Percentiles rank a stretch among this genome's conserved stretches.
These are phyloP conservation scores for Penicillium goetzii DNA, from an alignment of 495 filamentous ascomycete genomes.

Conservation along the genomic window DNA sequence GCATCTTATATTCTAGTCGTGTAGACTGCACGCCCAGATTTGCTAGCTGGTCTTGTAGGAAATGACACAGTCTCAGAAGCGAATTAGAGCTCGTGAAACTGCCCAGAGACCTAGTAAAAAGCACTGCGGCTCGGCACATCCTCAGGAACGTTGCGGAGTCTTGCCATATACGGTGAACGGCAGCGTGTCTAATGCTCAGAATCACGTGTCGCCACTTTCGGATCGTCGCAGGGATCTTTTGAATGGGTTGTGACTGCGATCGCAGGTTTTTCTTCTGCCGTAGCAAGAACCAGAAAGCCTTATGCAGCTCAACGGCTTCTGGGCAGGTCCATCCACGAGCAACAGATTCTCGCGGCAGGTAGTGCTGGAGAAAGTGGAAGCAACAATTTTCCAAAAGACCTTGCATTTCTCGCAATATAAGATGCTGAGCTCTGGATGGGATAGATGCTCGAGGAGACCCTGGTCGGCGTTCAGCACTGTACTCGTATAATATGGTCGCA, in stretches of 20 bases:
- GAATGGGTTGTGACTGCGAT: constrained; percentile 2
- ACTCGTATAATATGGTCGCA: no score
- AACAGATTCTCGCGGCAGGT: background rate
- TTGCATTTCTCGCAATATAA: constrained; percentile 5
- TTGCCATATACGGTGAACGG: background rate
- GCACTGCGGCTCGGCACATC: constrained; percentile 4
- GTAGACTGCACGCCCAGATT: background rate
- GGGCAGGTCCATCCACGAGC: background rate
- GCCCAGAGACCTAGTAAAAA: constrained; percentile 1
- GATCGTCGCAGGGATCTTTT: background rate
- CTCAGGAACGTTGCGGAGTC: background rate
- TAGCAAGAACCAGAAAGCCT: constrained; percentile 4
- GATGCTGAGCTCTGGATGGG: background rate
- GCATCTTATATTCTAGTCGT: background rate
- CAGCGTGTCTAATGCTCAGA: constrained; percentile 2
- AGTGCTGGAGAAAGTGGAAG: constrained; percentile 2
- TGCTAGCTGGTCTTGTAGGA: constrained; percentile 4
- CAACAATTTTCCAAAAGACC: constrained; percentile 4
- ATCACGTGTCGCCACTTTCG: constrained; percentile 3
- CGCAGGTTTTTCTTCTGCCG: background rate
- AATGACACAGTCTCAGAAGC: constrained; percentile 5
- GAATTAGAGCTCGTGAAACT: constrained; percentile 1
- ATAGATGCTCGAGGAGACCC: no score
- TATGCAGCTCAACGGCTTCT: constrained; percentile 2
- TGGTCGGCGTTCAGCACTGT: no score